phyloP scores from a whole-genome alignment of 495 filamentous ascomycete species.

The Daldinia vernicosa region DNA sequence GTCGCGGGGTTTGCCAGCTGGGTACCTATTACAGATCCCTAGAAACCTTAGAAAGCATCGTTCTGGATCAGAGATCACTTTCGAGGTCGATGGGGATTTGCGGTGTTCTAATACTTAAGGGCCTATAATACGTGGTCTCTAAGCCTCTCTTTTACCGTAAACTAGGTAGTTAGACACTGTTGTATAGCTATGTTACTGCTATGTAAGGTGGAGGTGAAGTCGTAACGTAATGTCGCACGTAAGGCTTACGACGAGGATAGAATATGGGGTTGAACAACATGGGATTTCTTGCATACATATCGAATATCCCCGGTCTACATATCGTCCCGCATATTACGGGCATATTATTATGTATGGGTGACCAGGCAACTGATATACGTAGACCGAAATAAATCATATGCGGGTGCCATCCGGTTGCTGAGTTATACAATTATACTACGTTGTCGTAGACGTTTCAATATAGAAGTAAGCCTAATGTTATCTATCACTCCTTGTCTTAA shows the following conservation, averaged over 20 bases:
- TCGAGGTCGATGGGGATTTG: conserved; percentile 18
- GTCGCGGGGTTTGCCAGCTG: conserved; percentile 29
- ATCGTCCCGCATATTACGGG: not conserved
- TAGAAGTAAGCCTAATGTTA: conserved; percentile 28
- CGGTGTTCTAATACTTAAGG: not conserved
- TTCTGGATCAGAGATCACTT: conserved; percentile 23
- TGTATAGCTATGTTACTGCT: not conserved
- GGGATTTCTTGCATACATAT: conserved; percentile 30
- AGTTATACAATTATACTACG: conserved; percentile 4
- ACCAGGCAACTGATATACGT: conserved; percentile 9
- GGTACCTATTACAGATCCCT: conserved; percentile 4
- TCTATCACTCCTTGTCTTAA: conserved; percentile 11
- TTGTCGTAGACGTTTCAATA: conserved; percentile 8
- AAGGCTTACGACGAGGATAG: conserved; percentile 33
- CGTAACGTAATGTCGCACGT: conserved; percentile 28
- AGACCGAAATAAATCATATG: conserved; percentile 2
- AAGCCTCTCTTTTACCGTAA: not conserved
- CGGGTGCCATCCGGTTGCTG: conserved; percentile 16
- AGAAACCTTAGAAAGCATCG: conserved; percentile 21
- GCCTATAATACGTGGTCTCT: not conserved
- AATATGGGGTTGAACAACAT: conserved; percentile 30
- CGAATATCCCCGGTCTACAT: conserved; percentile 15
- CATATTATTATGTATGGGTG: not conserved
- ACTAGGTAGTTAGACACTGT: not conserved
- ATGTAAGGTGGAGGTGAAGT: conserved; percentile 14